Percentiles rank a stretch among this genome's conserved stretches.
Conservation (phyloP, 352 stramenopile genomes). For the Phytopythium sindhum region DNA sequence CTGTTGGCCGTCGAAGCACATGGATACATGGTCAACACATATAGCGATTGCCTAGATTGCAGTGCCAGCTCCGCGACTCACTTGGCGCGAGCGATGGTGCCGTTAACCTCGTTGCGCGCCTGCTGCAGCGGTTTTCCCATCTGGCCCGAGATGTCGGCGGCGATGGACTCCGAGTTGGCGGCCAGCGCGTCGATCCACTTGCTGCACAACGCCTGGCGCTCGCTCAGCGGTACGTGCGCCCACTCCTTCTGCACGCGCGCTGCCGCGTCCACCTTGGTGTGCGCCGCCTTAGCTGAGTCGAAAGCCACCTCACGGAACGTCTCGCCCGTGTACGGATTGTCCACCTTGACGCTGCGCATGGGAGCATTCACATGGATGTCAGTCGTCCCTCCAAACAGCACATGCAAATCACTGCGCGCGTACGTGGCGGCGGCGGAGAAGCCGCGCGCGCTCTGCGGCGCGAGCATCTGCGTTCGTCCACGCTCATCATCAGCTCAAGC, state of each 20-base stretch:
- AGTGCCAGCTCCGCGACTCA: conserved; percentile 8
- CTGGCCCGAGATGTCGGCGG: conserved; percentile 72
- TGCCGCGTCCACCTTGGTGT: conserved; percentile 54
- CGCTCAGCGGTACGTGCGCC: conserved; percentile 45
- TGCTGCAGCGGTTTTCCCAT: conserved; percentile 85
- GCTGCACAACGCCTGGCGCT: conserved; percentile 57
- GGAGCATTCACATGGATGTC: too few species aligned
- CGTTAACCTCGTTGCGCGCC: conserved; percentile 70
- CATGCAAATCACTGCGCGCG: conserved; percentile 3
- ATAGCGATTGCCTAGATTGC: neutral
- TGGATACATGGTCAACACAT: neutral
- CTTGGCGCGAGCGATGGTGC: conserved; percentile 63
- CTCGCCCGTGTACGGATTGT: conserved; percentile 77
- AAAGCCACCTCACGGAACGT: conserved; percentile 58
- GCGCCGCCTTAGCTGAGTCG: conserved; percentile 47
- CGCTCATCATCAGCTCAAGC: neutral
- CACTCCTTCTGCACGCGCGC: conserved; percentile 58
- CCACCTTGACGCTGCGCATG: conserved; percentile 44
- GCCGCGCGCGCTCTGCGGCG: conserved; percentile 10
- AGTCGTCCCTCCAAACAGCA: neutral
- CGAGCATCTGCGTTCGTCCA: neutral
- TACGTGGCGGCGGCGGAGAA: conserved; percentile 35
- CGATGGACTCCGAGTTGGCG: conserved; percentile 55
- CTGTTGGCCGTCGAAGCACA: conserved; percentile 14
- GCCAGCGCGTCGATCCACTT: conserved; percentile 66